Evolutionary conservation across 169 alveolate species (phyloP).

Genomic region (Plasmodium gonderi): DNA sequence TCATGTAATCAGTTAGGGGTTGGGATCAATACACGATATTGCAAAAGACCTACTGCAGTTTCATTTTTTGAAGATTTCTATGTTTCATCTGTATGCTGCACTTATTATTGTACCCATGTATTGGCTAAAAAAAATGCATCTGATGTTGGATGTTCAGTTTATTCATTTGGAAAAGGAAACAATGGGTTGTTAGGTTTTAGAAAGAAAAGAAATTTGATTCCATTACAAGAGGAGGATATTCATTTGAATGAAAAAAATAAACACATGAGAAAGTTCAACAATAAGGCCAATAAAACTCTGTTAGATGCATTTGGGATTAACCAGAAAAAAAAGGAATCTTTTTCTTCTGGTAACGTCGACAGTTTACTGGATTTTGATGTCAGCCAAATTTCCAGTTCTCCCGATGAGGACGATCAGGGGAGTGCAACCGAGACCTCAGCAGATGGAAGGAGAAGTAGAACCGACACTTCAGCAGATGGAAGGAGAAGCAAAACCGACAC

Average conservation of each 20-base stretch:
- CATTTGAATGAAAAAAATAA: not conserved
- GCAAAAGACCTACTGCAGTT: constrained; percentile 75
- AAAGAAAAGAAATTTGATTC: constrained; percentile 7
- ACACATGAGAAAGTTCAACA: not conserved
- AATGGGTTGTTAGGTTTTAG: constrained; percentile 85
- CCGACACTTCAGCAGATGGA: too few relatives aligned
- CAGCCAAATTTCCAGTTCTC: constrained; percentile 16
- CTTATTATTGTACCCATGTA: constrained; percentile 81
- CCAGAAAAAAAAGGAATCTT: not conserved
- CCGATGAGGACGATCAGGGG: not conserved
- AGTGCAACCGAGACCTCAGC: too few relatives aligned
- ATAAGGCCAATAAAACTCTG: not conserved
- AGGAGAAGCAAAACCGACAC: too few relatives aligned
- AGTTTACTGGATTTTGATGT: constrained; percentile 12
- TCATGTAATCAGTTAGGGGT: constrained; percentile 90
- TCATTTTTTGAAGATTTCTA: constrained; percentile 75
- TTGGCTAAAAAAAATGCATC: constrained; percentile 69
- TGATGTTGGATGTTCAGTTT: constrained; percentile 81
- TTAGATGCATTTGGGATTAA: constrained; percentile 23
- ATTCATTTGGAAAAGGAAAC: constrained; percentile 86
- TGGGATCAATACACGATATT: constrained; percentile 73
- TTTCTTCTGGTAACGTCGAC: not conserved
- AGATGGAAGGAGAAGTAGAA: too few relatives aligned
- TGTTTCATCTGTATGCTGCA: constrained; percentile 78
- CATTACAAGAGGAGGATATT: not conserved